A percentile compares a stretch with the other conserved stretches of the same genome.
Evolutionary conservation across 2,329 filamentous ascomycete species (phyloP).

Genomic region (Aspergillus alliaceus): DNA sequence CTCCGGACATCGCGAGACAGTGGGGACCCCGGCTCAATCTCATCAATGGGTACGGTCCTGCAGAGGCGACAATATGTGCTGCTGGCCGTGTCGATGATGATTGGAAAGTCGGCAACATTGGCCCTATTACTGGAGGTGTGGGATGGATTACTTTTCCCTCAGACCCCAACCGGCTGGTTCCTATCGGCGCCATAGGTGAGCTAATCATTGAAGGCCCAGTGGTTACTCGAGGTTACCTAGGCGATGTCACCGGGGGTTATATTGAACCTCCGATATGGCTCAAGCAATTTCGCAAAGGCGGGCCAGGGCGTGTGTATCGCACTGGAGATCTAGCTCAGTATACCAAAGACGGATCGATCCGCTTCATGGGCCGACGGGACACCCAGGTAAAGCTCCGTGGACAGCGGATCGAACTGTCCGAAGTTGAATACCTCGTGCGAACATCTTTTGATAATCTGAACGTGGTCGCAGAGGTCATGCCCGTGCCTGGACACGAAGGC

Average conservation of each 20-base stretch:
- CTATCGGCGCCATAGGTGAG: constrained; percentile 42
- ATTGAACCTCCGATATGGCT: too few species aligned
- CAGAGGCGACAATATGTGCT: constrained; percentile 20
- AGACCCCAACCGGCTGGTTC: constrained; percentile 34
- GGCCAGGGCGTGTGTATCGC: not conserved
- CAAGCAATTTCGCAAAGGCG: too few species aligned
- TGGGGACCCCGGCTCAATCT: too few species aligned
- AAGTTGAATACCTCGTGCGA: constrained; percentile 11
- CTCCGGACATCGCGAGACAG: constrained; percentile 31
- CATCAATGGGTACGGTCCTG: constrained; percentile 35
- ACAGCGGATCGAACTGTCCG: constrained; percentile 15
- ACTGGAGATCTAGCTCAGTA: constrained; percentile 25
- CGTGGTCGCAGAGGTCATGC: not conserved
- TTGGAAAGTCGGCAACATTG: constrained; percentile 29
- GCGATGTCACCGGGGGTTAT: too few species aligned
- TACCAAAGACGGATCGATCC: constrained; percentile 7
- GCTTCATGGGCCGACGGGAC: constrained; percentile 13
- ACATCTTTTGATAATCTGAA: not conserved
- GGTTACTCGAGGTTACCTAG: constrained; percentile 24
- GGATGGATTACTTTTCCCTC: constrained; percentile 40
- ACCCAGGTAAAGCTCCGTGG: constrained; percentile 20
- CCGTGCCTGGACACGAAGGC: too few species aligned
- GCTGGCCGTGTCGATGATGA: too few species aligned
- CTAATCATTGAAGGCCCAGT: constrained; percentile 39
- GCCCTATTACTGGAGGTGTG: constrained; percentile 33